Evolutionary conservation across 176 grass and related monocot genomes (phyloP), one percentile per base, ranked within the genome.

Genomic region (Secale cereale): DNA sequence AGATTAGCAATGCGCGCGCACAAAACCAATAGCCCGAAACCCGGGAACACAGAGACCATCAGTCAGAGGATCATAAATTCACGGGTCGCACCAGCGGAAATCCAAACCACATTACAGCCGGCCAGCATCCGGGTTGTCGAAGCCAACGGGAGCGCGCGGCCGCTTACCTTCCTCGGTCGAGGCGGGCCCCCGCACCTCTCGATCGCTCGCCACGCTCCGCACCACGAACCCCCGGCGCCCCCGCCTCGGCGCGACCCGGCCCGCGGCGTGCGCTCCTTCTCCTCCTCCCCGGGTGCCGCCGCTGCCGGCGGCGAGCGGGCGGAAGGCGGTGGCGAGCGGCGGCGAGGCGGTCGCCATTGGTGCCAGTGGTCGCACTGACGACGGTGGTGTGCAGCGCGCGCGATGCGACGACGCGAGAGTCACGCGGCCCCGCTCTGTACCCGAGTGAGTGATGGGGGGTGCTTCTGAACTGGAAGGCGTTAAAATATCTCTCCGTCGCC

Each of bases 181-280:
- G 52, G 78, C 52, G 54, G 90, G 30, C 4, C 81, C 87, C 82
- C 83, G 75, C 72, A 92, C 65, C 67, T 77, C 93, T 59, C 77
- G 85, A 90, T 94, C 93, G 82, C 90, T 94, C 73, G 90, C 90
- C 78, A 94, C 87, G 59, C 87, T 85, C 73, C 90, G 82, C 67
- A 83, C 82, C 54, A 76, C 78, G 40, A 87, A 15, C 25, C 78
- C 40, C 45, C 37, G 10, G 48, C 61, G 74, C 35, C 59, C 30
- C 29, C n/a, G 29, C 70, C 46, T 23, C 65, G 50, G 23, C 36
- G 27, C 74, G 17, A 13, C 61, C 76, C 56, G 33, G 41, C 31
- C 29, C 31, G 74, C 66, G 37, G 45, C 76, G 26, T 50, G 33
- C 15, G 20, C 46, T 8, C 81, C 52, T 15, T 77, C 60, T 13